Evolutionary conservation across 2,329 filamentous ascomycete species (phyloP), one percentile per base, ranked within the genome.

Genomic region (Colletotrichum phormii): DNA sequence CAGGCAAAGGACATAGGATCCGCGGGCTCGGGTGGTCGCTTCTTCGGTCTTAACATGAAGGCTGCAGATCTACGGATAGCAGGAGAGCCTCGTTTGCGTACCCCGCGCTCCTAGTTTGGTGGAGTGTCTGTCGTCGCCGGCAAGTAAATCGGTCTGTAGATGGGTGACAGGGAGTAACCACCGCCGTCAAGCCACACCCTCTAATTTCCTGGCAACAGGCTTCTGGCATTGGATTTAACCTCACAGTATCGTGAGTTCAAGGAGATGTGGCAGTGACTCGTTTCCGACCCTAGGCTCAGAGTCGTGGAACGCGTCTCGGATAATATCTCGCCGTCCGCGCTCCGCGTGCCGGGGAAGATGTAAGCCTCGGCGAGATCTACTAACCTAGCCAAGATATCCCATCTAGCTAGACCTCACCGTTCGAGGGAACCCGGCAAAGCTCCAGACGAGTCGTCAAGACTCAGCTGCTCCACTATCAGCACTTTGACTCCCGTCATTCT

Each of bases 171-270:
- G 7, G 9, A n/a, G 7, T 18, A 22, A 22, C 18, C 18, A 49
- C 42, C 9, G 6, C 3, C 11, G 3, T 11, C 1, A 49, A n/a
- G 13, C 18, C 42, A n/a, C 42, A 7, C 22, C 3, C 18, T 49
- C 18, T 7, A 49, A 18, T 6, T 9, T 12, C 18, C 15, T 18
- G 42, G 0, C 7, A 5, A 9, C 18, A 49, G 1, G 7, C 9
- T 1, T n/a, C 7, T 35, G 18, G 0, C 3, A 2, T 11, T 18
- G 8, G 4, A 4, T 8, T 2, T 5, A 18, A 22, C 18, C 18
- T 49, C 18, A 49, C 7, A 49, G 18, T 22, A 9, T 18, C 18
- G 1, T 6, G 3, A 42, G 37, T 7, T 18, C 5, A 18, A 42
- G 8, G 9, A 22, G 42, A 22, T 49, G 42, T 49, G 1, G 42